Base-by-base conservation (phyloP, 2,329 filamentous ascomycete species). In the Dactylonectria macrodidyma region DNA sequence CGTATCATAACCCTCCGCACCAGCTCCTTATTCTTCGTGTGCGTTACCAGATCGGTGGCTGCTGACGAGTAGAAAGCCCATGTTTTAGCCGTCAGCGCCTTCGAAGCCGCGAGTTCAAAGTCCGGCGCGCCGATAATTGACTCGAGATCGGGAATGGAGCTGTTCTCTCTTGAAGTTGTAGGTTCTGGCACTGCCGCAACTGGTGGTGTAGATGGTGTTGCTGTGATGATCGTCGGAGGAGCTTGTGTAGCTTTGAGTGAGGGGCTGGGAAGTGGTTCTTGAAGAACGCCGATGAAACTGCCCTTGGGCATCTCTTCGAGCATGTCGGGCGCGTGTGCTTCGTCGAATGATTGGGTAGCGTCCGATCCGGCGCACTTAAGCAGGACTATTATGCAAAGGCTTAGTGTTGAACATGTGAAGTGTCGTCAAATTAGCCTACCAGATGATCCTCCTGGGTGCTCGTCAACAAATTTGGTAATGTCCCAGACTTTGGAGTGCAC, bases 401-500 rank as follows among this genome's bases (percentile, higher is more conserved):
- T 75, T 64, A 63, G 41, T 14, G 50, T 16, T n/a, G 26, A 16
- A 38, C 30, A n/a, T 54, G 12, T 4, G 14, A 6, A 22, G 14
- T 6, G 30, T 30, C 24, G 48, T 16, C 33, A 24, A 16, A 30
- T 33, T 52, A 6, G 64, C 73, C 63, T 58, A 78, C 79, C 80
- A 79, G 67, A 74, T 5, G 77, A 70, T 1, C 81, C 81, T 10
- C 81, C 81, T 1, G 81, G 81, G 46, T 83, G 81, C 47, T 78
- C 73, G 30, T 77, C 71, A 16, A 91, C 83, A 73, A 93, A 93
- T 2, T 89, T 86, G 3, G 90, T 91, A 55, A 94, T 81, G 76
- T 94, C 90, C 85, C 91, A 93, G 33, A 93, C 90, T 73, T 88
- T 86, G 52, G 87, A 87, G 77, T 93, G 87, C 24, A 93, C 86